Percentiles rank a stretch among this genome's conserved stretches.
These are phyloP conservation scores for Pichia sp. DNA, from an alignment of 1,139 yeast species.

Conservation along the genomic window DNA sequence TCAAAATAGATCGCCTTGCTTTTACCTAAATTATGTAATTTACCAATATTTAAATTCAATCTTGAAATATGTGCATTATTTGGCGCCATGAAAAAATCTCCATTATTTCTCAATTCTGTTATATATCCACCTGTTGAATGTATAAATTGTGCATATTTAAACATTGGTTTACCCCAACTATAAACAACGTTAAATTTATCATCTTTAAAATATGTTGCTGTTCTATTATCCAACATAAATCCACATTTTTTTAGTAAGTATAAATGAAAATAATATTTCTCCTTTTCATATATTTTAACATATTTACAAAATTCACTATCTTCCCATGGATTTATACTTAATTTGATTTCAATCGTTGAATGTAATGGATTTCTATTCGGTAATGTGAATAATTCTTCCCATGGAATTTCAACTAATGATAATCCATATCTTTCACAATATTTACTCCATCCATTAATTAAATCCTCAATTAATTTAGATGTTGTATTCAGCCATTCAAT, in stretches of 20 bases:
- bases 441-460: constrained; percentile 75
- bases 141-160: constrained; percentile 80
- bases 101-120: constrained; percentile 79
- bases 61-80: constrained; percentile 69
- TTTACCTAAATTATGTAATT: constrained; percentile 19
- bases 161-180: constrained; percentile 88
- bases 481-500: constrained; percentile 93
- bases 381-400: constrained; percentile 75
- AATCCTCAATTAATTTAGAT: constrained; percentile 81
- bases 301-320: constrained; percentile 47
- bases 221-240: constrained; percentile 76
- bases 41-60: constrained; percentile 38
- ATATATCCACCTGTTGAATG: constrained; percentile 86
- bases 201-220: constrained; percentile 55
- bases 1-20: constrained; percentile 38
- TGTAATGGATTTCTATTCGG: constrained; percentile 82
- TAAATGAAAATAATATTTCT: constrained; percentile 47
- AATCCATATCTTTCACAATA: constrained; percentile 83
- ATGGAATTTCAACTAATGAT: constrained; percentile 84
- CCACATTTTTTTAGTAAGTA: constrained; percentile 62
- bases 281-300: constrained; percentile 36
- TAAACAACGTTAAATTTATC: constrained; percentile 55
- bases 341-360: constrained; percentile 63
- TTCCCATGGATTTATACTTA: constrained; percentile 63
- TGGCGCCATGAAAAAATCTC: constrained; percentile 76